Percentiles rank a stretch among this genome's conserved stretches.
These are phyloP conservation scores for Galerina sulciceps DNA, from an alignment of 768 basidiomycete species.

Conservation along the genomic window DNA sequence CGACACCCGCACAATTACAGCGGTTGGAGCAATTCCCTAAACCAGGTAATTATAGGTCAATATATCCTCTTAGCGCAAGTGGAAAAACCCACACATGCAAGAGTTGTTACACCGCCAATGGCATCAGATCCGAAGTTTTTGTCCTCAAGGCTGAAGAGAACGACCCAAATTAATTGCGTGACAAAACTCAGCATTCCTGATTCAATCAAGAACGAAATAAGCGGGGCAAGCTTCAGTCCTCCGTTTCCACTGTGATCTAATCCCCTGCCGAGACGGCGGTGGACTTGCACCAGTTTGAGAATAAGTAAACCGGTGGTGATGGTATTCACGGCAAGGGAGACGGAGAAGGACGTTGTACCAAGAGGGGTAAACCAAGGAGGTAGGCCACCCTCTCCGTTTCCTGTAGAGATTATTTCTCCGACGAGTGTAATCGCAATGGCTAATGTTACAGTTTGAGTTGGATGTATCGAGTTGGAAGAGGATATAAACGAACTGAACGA, in stretches of 20 bases:
- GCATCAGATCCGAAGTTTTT: slow-evolving; percentile 3
- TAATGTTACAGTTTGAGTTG: background rate
- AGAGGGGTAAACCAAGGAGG: background rate
- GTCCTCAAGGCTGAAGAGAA: slow-evolving; percentile 9
- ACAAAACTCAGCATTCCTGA: slow-evolving; percentile 5
- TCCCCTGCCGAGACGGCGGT: background rate
- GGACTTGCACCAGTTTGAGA: background rate
- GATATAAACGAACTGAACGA: background rate
- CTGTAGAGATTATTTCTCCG: background rate
- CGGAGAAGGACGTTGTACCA: background rate
- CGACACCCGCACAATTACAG: slow-evolving; percentile 5
- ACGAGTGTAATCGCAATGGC: background rate
- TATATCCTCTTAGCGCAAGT: too few species aligned
- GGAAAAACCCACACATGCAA: background rate
- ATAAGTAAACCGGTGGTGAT: background rate
- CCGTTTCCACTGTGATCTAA: background rate
- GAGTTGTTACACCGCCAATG: background rate
- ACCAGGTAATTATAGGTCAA: background rate
- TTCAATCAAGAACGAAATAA: slow-evolving; percentile 2
- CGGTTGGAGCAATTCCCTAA: slow-evolving; percentile 8
- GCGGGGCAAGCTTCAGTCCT: background rate
- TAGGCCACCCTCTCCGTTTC: background rate
- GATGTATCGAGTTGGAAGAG: background rate
- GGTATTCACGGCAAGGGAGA: background rate
- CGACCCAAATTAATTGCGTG: slow-evolving; percentile 4